A percentile compares a stretch with the other conserved stretches of the same genome.
phyloP scores from a whole-genome alignment of 2,329 filamentous ascomycete genomes.

The Geosmithia putterillii region DNA sequence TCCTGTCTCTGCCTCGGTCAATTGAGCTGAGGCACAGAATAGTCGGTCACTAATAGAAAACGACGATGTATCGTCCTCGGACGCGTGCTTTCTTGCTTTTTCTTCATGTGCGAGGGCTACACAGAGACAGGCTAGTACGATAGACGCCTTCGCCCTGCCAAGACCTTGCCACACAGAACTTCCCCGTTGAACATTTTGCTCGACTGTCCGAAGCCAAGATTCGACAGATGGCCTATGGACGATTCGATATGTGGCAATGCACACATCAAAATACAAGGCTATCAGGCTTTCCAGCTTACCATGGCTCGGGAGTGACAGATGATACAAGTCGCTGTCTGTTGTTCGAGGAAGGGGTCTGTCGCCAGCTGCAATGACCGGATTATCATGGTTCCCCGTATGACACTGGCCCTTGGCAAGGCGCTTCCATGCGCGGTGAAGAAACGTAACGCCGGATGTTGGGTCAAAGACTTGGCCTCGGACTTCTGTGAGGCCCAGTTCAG shows the following conservation, averaged over 20 bases:
- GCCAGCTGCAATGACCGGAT: conserved; percentile 31
- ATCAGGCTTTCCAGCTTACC: conserved; percentile 27
- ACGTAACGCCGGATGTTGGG: conserved; percentile 36
- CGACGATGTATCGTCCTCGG: conserved; percentile 12
- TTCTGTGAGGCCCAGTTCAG: conserved; percentile 31
- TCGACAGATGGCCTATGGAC: conserved; percentile 36
- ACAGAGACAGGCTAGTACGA: conserved; percentile 31
- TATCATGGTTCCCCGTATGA: not conserved
- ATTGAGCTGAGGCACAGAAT: conserved; percentile 18
- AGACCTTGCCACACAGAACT: conserved; percentile 18
- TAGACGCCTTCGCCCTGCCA: conserved; percentile 30
- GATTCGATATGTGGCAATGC: conserved; percentile 41
- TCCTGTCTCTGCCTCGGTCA: conserved; percentile 1
- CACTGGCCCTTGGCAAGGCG: conserved; percentile 27
- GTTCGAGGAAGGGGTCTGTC: conserved; percentile 31
- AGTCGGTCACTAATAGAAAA: conserved; percentile 16
- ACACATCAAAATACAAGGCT: conserved; percentile 40
- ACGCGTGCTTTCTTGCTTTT: conserved; percentile 17
- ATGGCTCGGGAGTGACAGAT: conserved; percentile 24
- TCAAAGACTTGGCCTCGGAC: conserved; percentile 41
- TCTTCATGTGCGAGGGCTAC: conserved; percentile 37
- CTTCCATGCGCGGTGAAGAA: conserved; percentile 38
- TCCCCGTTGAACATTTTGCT: conserved; percentile 22
- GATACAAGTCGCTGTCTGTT: conserved; percentile 9
- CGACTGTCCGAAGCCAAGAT: conserved; percentile 27